Evolutionary conservation across 495 filamentous ascomycete species (phyloP).

Genomic region (Penicillium longicatenatum): DNA sequence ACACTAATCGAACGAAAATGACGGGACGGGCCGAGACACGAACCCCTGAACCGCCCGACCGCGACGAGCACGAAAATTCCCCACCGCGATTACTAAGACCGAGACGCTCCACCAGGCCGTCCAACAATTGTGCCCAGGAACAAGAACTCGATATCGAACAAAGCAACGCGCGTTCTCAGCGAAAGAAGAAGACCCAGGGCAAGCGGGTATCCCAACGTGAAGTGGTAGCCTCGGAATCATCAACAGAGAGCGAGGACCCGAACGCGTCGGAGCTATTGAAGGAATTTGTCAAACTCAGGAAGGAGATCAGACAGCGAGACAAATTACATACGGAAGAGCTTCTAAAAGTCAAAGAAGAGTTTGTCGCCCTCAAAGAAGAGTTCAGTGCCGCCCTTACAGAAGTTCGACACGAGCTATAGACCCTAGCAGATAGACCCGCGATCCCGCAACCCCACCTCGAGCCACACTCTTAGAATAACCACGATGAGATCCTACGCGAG

Average conservation of each 20-base stretch:
- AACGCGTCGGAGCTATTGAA: constrained; percentile 10
- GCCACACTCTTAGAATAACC: constrained; percentile 9
- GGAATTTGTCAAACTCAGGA: constrained; percentile 26
- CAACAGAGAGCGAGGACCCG: constrained; percentile 24
- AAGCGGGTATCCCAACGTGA: constrained; percentile 17
- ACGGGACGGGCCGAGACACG: constrained; percentile 26
- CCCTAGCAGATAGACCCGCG: constrained; percentile 12
- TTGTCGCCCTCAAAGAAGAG: constrained; percentile 24
- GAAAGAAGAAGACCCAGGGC: constrained; percentile 14
- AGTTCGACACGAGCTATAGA: constrained; percentile 19
- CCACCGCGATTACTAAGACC: constrained; percentile 20
- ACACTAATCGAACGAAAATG: too few species aligned
- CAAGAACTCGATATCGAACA: constrained; percentile 20
- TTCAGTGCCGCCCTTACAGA: constrained; percentile 19
- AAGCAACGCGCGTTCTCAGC: constrained; percentile 14
- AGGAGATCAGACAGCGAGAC: constrained; percentile 24
- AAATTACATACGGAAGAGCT: constrained; percentile 25
- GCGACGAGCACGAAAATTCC: constrained; percentile 25
- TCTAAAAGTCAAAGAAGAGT: constrained; percentile 22
- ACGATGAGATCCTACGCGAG: constrained; percentile 23
- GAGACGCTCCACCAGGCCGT: constrained; percentile 17
- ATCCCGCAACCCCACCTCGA: constrained; percentile 19
- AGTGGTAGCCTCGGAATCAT: constrained; percentile 13
- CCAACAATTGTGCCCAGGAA: constrained; percentile 13
- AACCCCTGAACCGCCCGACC: constrained; percentile 32